These are phyloP conservation scores for Phytophthora quininea DNA, from an alignment of 352 stramenopile genomes.

Conservation along the genomic window DNA sequence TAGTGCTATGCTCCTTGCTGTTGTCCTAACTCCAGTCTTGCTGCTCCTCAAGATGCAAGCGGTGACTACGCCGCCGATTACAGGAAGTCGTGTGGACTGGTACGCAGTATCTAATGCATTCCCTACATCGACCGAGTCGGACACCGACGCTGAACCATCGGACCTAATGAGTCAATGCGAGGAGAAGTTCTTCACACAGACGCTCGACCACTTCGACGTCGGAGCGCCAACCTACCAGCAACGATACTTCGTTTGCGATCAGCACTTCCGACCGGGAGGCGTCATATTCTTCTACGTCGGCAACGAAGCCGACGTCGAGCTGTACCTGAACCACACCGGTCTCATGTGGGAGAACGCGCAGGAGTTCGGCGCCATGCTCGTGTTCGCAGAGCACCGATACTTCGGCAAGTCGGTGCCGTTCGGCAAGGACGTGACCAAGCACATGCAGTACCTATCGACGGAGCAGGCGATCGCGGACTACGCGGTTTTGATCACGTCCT, in stretches of 20 bases:
- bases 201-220: conserved; percentile 77
- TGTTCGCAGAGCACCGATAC: conserved; percentile 98
- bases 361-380: conserved; percentile 90
- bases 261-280: conserved; percentile 62
- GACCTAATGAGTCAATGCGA: conserved; percentile 68
- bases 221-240: conserved; percentile 73
- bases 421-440: conserved; percentile 63
- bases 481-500: conserved; percentile 54
- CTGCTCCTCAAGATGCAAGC: conserved; percentile 4
- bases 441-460: conserved; percentile 80
- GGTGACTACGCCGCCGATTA: neutral
- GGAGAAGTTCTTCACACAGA: conserved; percentile 76
- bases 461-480: conserved; percentile 87
- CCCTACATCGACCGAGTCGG: conserved; percentile 67
- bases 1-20: neutral
- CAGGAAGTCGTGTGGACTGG: neutral
- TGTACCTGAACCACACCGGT: conserved; percentile 96
- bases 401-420: conserved; percentile 93
- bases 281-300: conserved; percentile 95
- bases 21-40: neutral
- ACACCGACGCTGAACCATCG: conserved; percentile 39
- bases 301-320: conserved; percentile 94
- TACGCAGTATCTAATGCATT: conserved; percentile 24
- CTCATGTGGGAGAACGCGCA: conserved; percentile 96
- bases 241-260: conserved; percentile 91